Base-by-base conservation (phyloP, 768 basidiomycete genomes). In the Suillus sp. region DNA sequence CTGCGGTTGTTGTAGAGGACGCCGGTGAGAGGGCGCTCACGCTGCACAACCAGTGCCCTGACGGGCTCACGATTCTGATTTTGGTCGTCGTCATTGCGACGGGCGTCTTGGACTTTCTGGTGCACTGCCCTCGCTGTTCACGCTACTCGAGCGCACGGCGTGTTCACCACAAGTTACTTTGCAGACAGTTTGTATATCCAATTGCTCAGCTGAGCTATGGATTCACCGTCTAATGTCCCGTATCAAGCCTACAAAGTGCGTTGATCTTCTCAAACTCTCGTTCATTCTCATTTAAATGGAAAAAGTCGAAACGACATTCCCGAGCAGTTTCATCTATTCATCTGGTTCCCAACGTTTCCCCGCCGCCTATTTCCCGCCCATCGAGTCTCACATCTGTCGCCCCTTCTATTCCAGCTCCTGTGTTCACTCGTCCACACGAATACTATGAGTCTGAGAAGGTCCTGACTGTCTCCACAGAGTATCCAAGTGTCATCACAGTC, bases 181-280 rank as follows among this genome's bases (percentile, higher is more conserved):
- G 32, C 51, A 32, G 30, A 32, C 30, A 18, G n/a, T 53, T 53
- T 25, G 55, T 37, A 56, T 38, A 56, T 56, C 22, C 14, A 37
- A 56, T 56, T 56, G 55, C 32, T 50, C 45, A 48, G 32, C 25
- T 59, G 32, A 42, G 51, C 47, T 14, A 67, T 67, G 66, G 60
- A 70, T 50, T 43, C 62, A 30, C 63, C 54, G 20, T 30, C 65
- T 22, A 60, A 77, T n/a, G 77, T 84, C 14, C 81, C 83, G 5
- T 84, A 84, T 72, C 81, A 81, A 66, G 79, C 83, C 0, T 84
- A 84, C 73, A 81, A 71, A 75, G 83, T 80, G 60, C 60, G 71
- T 66, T 16, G 1, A 18, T 40, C 22, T 4, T 56, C 3, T 38
- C 0, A 3, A 2, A 16, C 1, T 18, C 4, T 18, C 40, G 8